Evolutionary conservation across 1,284 basidiomycete genomes (phyloP).

Genomic region (Cutaneotrichosporon cyanovorans): DNA sequence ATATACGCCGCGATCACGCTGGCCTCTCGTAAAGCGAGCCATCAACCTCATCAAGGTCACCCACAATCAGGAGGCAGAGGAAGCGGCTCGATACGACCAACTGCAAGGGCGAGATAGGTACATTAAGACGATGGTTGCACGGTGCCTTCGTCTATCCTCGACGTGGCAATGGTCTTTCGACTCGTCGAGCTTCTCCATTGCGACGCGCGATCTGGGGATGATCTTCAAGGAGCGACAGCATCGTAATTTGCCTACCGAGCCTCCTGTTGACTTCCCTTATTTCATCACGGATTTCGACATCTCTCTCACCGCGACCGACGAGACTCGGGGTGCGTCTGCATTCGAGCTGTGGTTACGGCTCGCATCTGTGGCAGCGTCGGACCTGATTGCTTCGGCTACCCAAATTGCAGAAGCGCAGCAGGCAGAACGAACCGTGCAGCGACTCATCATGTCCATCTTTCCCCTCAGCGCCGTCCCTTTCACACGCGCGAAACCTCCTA

Average conservation of each 20-base stretch:
- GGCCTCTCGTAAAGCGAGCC: constrained; percentile 58
- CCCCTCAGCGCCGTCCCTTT: constrained; percentile 61
- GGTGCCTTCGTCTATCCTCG: constrained; percentile 64
- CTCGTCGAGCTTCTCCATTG: constrained; percentile 57
- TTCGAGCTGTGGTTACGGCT: constrained; percentile 66
- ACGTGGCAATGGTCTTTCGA: constrained; percentile 70
- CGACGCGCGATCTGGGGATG: constrained; percentile 58
- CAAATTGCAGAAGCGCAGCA: constrained; percentile 41
- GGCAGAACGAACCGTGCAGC: constrained; percentile 54
- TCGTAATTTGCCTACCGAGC: constrained; percentile 66
- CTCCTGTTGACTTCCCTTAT: constrained; percentile 60
- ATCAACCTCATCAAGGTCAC: constrained; percentile 58
- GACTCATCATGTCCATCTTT: constrained; percentile 68
- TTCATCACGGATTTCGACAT: constrained; percentile 64
- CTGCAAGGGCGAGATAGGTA: constrained; percentile 66
- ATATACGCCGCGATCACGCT: constrained; percentile 54
- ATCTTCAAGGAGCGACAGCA: constrained; percentile 77
- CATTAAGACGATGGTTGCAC: constrained; percentile 60
- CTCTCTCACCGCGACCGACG: constrained; percentile 52
- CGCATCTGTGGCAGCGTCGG: constrained; percentile 44
- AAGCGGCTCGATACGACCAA: constrained; percentile 45
- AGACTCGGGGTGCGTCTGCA: constrained; percentile 56
- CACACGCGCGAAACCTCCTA: constrained; percentile 53
- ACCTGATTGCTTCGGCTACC: constrained; percentile 34
- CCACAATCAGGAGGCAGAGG: constrained; percentile 53